A percentile compares a stretch with the other conserved stretches of the same genome.
phyloP scores from a whole-genome alignment of 106 monocot genomes.

The Xerophyta viscosa region DNA sequence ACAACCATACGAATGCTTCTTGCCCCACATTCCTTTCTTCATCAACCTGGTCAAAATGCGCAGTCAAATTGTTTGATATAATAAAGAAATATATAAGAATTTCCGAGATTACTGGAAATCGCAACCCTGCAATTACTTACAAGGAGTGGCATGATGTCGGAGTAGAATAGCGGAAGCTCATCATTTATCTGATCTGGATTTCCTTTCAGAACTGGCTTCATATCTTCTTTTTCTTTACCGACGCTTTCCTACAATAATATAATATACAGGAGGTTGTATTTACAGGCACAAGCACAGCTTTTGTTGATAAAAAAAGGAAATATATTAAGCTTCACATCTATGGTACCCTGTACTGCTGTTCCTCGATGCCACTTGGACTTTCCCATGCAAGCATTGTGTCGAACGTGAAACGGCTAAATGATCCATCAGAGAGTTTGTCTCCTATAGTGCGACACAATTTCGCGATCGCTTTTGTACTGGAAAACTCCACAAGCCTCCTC shows the following conservation, averaged over 20 bases:
- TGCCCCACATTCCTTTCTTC: conserved; percentile 66
- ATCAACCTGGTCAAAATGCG: conserved; percentile 54
- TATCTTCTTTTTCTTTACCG: conserved; percentile 75
- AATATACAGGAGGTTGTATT: no score
- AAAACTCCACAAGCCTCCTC: conserved; percentile 73
- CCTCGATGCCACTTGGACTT: conserved; percentile 23
- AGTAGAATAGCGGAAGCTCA: conserved; percentile 81
- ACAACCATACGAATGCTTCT: conserved; percentile 82
- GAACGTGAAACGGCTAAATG: conserved; percentile 64
- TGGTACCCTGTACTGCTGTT: conserved; percentile 28
- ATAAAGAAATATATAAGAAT: no score
- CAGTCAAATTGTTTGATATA: no score
- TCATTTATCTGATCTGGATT: conserved; percentile 44
- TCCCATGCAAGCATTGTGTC: conserved; percentile 97
- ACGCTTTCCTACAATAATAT: conserved; percentile 43
- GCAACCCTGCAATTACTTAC: no score
- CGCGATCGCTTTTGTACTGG: conserved; percentile 45
- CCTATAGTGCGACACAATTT: conserved; percentile 22
- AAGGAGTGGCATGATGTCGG: conserved; percentile 90
- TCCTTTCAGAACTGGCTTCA: conserved; percentile 17
- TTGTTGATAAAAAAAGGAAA: no score
- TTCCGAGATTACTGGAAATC: no score
- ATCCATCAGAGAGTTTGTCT: conserved; percentile 45
- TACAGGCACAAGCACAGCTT: no score
- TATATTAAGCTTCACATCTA: no score